Evolutionary conservation across 768 basidiomycete genomes (phyloP).

Genomic region (Boletellus sp.): DNA sequence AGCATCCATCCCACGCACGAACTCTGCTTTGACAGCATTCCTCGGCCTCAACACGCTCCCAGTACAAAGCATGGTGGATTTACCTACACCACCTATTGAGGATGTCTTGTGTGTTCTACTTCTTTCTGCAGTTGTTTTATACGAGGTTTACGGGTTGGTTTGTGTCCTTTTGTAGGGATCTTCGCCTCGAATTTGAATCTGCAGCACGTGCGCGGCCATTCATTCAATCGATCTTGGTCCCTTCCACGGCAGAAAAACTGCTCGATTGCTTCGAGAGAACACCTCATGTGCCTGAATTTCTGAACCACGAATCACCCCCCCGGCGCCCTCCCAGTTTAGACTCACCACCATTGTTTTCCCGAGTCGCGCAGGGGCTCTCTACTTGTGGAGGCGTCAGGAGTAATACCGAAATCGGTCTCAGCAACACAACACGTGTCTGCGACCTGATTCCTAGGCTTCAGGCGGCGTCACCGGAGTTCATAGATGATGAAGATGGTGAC

Average conservation of each 20-base stretch:
- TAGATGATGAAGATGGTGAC: slow-evolving; percentile 42
- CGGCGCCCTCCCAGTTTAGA: slow-evolving; percentile 23
- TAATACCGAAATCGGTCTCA: background rate
- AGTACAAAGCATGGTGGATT: slow-evolving; percentile 32
- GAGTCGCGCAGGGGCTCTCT: slow-evolving; percentile 10
- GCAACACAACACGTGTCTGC: slow-evolving; percentile 16
- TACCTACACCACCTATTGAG: slow-evolving; percentile 28
- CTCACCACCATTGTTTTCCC: slow-evolving; percentile 48
- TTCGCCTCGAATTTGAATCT: slow-evolving; percentile 30
- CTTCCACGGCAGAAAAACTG: slow-evolving; percentile 13
- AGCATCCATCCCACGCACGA: slow-evolving; percentile 25
- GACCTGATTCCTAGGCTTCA: slow-evolving; percentile 28
- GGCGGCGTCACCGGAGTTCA: slow-evolving; percentile 21
- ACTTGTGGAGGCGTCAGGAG: background rate
- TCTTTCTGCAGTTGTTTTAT: background rate
- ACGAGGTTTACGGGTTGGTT: background rate
- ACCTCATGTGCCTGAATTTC: slow-evolving; percentile 27
- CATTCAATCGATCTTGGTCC: slow-evolving; percentile 24
- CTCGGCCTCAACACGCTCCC: slow-evolving; percentile 24
- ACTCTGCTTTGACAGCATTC: slow-evolving; percentile 18
- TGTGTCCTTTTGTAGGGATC: slow-evolving; percentile 24
- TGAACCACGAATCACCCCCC: slow-evolving; percentile 29
- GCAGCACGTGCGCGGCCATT: slow-evolving; percentile 23
- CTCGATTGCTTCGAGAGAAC: slow-evolving; percentile 9
- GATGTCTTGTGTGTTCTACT: slow-evolving; percentile 39